Conservation (phyloP, 163 green algal species). For the Chlamydomonas reinhardtii region DNA sequence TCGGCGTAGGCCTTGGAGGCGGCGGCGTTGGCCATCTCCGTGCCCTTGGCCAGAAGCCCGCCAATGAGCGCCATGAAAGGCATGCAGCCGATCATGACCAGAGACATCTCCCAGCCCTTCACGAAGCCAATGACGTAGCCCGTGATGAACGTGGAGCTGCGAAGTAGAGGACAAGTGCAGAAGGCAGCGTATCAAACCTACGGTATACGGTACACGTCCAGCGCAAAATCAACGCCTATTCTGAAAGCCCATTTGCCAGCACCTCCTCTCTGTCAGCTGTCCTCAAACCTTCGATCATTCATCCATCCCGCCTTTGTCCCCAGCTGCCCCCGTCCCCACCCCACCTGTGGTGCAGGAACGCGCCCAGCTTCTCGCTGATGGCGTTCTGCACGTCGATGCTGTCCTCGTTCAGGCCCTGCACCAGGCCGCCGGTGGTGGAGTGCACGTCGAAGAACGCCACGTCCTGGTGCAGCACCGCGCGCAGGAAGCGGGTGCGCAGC, state of each 20-base stretch:
- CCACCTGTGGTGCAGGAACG: conserved; percentile 63
- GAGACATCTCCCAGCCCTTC: conserved; percentile 82
- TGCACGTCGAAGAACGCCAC: conserved; percentile 83
- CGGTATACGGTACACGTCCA: no score
- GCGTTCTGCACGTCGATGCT: conserved; percentile 73
- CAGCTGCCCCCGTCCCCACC: no score
- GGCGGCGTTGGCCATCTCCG: background rate
- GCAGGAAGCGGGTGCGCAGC: conserved; percentile 79
- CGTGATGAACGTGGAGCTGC: conserved; percentile 27
- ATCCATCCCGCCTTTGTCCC: no score
- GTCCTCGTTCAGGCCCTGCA: conserved; percentile 90
- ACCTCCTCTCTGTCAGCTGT: no score
- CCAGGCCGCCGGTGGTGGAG: conserved; percentile 71
- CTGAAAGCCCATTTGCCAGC: background rate
- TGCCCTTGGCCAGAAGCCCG: conserved; percentile 62
- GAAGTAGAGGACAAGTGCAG: no score
- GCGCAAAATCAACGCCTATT: no score
- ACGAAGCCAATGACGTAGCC: conserved; percentile 31
- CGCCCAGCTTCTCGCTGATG: conserved; percentile 81
- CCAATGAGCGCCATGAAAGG: conserved; percentile 78
- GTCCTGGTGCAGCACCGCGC: conserved; percentile 69
- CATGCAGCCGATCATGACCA: conserved; percentile 87
- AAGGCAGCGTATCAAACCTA: no score
- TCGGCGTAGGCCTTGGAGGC: background rate
- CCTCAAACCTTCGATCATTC: no score